These are phyloP conservation scores for Phytophthora pistaciae DNA, from an alignment of 352 stramenopile genomes.

Conservation along the genomic window DNA sequence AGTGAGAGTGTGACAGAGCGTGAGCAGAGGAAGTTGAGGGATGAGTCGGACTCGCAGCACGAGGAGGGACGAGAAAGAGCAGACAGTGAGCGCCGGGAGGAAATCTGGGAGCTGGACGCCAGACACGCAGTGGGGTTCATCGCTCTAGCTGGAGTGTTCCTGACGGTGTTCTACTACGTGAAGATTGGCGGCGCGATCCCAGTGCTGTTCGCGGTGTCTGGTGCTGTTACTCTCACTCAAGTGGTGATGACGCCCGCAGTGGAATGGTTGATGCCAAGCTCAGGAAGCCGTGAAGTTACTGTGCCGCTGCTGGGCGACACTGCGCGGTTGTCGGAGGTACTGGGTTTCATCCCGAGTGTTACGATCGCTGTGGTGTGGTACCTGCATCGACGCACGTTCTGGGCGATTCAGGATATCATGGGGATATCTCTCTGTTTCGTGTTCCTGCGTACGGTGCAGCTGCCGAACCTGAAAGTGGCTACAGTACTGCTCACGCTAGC, in stretches of 20 bases:
- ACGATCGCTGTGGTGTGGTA: conserved; percentile 69
- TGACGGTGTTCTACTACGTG: conserved; percentile 80
- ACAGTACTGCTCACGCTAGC: conserved; percentile 90
- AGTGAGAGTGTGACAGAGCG: conserved; percentile 14
- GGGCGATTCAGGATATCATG: conserved; percentile 93
- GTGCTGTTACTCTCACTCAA: conserved; percentile 56
- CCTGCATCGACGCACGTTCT: conserved; percentile 68
- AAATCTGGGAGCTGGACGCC: conserved; percentile 73
- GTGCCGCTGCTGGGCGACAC: conserved; percentile 51
- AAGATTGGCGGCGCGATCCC: conserved; percentile 67
- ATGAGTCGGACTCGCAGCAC: conserved; percentile 13
- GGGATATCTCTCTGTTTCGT: conserved; percentile 94
- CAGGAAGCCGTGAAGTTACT: conserved; percentile 45
- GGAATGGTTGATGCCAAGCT: conserved; percentile 41
- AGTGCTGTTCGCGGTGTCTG: conserved; percentile 75
- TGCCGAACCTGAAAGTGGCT: conserved; percentile 93
- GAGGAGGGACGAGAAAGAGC: conserved; percentile 17
- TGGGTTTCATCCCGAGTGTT: conserved; percentile 50
- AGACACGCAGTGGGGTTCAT: conserved; percentile 77
- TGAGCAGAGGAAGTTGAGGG: conserved; percentile 34
- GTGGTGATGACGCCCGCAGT: conserved; percentile 58
- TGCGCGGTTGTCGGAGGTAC: conserved; percentile 54
- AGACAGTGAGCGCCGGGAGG: conserved; percentile 18
- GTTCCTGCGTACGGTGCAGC: conserved; percentile 91
- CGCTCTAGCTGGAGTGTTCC: conserved; percentile 57